Percentiles rank a stretch among this genome's conserved stretches.
Evolutionary conservation across 495 filamentous ascomycete genomes (phyloP).

Genomic region (Podospora pseudopauciseta): DNA sequence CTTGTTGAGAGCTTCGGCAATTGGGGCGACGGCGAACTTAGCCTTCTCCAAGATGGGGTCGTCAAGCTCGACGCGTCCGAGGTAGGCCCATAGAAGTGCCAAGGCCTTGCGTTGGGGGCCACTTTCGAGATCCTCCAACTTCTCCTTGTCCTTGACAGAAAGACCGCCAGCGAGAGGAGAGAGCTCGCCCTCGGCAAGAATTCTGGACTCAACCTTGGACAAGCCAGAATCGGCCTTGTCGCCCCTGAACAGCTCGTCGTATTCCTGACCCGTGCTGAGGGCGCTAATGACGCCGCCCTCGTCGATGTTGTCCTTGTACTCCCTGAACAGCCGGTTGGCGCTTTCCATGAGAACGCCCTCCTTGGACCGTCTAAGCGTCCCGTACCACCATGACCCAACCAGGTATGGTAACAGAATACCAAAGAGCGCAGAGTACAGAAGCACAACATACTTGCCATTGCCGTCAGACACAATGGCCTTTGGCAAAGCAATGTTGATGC

Average conservation of each 20-base stretch:
- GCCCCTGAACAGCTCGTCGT: constrained; percentile 61
- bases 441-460: constrained; percentile 89
- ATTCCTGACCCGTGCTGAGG: constrained; percentile 80
- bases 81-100: constrained; percentile 89
- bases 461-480: constrained; percentile 90
- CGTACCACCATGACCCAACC: constrained; percentile 98
- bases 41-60: constrained; percentile 69
- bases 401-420: constrained; percentile 89
- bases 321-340: constrained; percentile 87
- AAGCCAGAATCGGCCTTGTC: constrained; percentile 70
- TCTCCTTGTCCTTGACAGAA: constrained; percentile 65
- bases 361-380: constrained; percentile 84
- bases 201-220: constrained; percentile 73
- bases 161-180: constrained; percentile 53
- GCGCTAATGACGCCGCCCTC: constrained; percentile 75
- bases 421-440: constrained; percentile 81
- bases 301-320: constrained; percentile 78
- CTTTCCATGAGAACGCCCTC: constrained; percentile 88
- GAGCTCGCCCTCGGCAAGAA: constrained; percentile 56
- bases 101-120: constrained; percentile 78
- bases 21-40: constrained; percentile 75
- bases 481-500: constrained; percentile 94
- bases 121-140: constrained; percentile 63
- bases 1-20: constrained; percentile 77
- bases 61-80: constrained; percentile 74